Base-by-base conservation (phyloP, 2,329 filamentous ascomycete species). In the Aspergillus brasiliensis region DNA sequence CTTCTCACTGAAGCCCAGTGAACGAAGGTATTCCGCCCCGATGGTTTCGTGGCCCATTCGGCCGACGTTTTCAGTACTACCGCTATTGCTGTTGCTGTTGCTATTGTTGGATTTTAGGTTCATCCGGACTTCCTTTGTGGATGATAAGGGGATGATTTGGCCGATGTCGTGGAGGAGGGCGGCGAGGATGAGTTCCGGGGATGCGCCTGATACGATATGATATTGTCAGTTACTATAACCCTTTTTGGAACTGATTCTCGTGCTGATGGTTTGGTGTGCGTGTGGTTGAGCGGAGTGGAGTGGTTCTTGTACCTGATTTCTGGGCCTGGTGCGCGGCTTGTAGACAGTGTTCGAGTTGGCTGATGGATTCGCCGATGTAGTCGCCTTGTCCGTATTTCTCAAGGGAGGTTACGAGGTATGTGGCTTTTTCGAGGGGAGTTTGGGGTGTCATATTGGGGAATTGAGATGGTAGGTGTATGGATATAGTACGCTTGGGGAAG, bases 101-200 rank as follows among this genome's bases (percentile, higher is more conserved):
- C 66, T 67, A 6, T 64, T 68, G 3, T 64, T 64, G 11, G 31
- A 15, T 10, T 58, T 59, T 34, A 74, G 63, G 21, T 69, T 66
- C 70, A 72, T 71, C 3, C 70, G 63, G 7, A 63, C 62, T 57
- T 70, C 75, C 27, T 65, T 71, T 21, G 61, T 71, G 25, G 59
- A 67, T 59, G 68, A 65, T 1, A 76, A 46, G 3, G 77, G 78
- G 13, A 79, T 72, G 57, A 79, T 77, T 25, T 78, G 76, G 15
- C 78, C 78, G 51, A 79, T 75, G 54, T 80, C 78, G 60, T 80
- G 78, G 5, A 80, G 68, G 8, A 80, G 65, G 7, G 77, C 74
- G 0, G 76, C 78, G 23, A 77, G 67, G 3, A 78, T 62, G 3
- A 73, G 71, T 6, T 71, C 63, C 10, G 63, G 61, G 6, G 57